Evolutionary conservation across 2,329 filamentous ascomycete genomes (phyloP), one percentile per base, ranked within the genome.

Genomic region (Diaporthe australafricana): DNA sequence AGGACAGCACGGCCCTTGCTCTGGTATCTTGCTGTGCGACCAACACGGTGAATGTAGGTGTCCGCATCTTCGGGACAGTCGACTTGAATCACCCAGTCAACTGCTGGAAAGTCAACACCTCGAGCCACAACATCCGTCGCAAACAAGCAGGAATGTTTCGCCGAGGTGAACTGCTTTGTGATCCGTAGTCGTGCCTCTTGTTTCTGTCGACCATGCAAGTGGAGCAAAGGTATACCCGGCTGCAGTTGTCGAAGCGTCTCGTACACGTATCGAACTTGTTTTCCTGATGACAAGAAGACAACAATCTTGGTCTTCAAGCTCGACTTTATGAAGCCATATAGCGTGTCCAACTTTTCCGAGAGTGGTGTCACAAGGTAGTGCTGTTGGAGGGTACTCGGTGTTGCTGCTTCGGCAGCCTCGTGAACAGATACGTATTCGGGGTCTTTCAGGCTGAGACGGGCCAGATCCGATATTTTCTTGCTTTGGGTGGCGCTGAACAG

Each of bases 31-130:
- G 96, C 96, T 22, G 96, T 98, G 38, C 96, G 90, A 1, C 96
- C 96, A 5, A 98, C 96, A 72, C 96, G 91, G 83, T 99, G 96
- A 76, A 99, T 98, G 78, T 99, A 99, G 0, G 96, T 99, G 78
- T 98, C 96, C 5, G 94, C 93, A 80, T 99, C 96, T 81, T 99
- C 96, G 0, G 96, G 96, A 76, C 94, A 97, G 81, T 99, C 96
- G n/a, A 94, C 88, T 80, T 99, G 96, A n/a, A 99, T 94, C 6
- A 99, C 96, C 93, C 96, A 99, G 81, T 99, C 96, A 0, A 99
- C 96, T 3, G 95, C 92, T 0, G 96, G 96, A 79, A 99, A 98
- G 81, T 99, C 96, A 16, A 99, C 89, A 75, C 96, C 96, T 81
- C 96, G 90, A 0, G 96, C 96, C 5, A 97, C 95, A 7, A 99